Evolutionary conservation across 352 stramenopile genomes (phyloP).

Genomic region (Phytophthora niederhauseri): DNA sequence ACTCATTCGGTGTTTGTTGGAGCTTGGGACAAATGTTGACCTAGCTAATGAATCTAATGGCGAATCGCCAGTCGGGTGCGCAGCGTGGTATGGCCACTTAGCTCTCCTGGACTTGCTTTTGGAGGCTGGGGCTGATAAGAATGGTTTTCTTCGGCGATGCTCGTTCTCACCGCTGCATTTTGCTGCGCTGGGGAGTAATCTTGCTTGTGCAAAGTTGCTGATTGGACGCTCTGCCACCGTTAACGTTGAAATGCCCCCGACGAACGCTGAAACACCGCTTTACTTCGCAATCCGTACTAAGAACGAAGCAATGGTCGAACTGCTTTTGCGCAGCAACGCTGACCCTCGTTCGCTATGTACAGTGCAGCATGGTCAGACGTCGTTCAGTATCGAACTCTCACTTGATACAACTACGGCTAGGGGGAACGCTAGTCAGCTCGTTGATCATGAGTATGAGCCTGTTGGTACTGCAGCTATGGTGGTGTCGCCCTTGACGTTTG

Average conservation of each 20-base stretch:
- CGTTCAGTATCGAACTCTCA: constrained; percentile 42
- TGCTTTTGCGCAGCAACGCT: constrained; percentile 50
- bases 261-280: constrained; percentile 51
- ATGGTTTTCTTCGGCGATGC: constrained; percentile 41
- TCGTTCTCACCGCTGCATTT: constrained; percentile 71
- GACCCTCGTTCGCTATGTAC: constrained; percentile 50
- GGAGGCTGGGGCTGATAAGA: constrained; percentile 46
- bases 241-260: constrained; percentile 43
- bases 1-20: constrained; percentile 51
- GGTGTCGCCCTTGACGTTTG: constrained; percentile 56
- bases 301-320: constrained; percentile 49
- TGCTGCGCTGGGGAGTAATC: constrained; percentile 45
- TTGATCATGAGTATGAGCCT: neutral
- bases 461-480: constrained; percentile 11
- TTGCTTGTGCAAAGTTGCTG: constrained; percentile 51
- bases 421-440: neutral
- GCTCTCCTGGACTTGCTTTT: constrained; percentile 55
- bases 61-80: constrained; percentile 58
- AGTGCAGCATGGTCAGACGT: constrained; percentile 40
- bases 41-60: constrained; percentile 55
- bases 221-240: constrained; percentile 40
- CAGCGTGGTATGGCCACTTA: constrained; percentile 55
- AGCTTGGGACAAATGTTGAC: constrained; percentile 59
- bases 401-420: neutral
- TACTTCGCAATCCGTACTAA: constrained; percentile 69